These are phyloP conservation scores for Arachis stenosperma DNA, from an alignment of 306 rosid species.

Conservation along the genomic window DNA sequence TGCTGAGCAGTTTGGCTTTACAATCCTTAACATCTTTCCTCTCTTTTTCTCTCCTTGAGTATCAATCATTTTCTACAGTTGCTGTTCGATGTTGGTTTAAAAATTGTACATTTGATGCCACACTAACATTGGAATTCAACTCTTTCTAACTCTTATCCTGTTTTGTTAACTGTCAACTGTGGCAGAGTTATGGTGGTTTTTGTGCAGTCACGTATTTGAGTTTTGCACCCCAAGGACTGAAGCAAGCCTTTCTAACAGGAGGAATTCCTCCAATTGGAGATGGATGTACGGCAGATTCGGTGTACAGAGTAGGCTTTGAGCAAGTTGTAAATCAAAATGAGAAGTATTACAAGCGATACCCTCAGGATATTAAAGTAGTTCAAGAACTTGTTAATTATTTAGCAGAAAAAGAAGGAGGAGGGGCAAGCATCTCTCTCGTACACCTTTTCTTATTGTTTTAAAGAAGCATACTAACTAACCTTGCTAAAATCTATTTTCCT, in stretches of 20 bases:
- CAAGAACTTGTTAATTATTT: slow-evolving; percentile 80
- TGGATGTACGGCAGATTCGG: slow-evolving; percentile 79
- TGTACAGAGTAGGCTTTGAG: slow-evolving; percentile 75
- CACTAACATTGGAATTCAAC: slow-evolving; percentile 28
- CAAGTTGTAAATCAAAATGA: slow-evolving; percentile 70
- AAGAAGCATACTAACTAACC: slow-evolving; percentile 26
- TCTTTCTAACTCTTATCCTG: slow-evolving; percentile 34
- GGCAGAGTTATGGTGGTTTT: slow-evolving; percentile 93
- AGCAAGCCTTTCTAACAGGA: slow-evolving; percentile 85
- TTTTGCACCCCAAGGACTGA: slow-evolving; percentile 87
- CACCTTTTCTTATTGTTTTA: slow-evolving; percentile 40
- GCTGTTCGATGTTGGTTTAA: slow-evolving; percentile 15
- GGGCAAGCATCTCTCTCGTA: slow-evolving; percentile 53
- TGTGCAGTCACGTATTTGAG: slow-evolving; percentile 94
- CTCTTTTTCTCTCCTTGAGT: background rate
- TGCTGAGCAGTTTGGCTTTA: slow-evolving; percentile 14
- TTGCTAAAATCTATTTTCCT: slow-evolving; percentile 27
- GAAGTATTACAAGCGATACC: slow-evolving; percentile 94
- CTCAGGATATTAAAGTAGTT: slow-evolving; percentile 77
- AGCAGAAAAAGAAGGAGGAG: slow-evolving; percentile 75
- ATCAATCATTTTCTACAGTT: background rate
- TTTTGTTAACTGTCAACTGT: slow-evolving; percentile 13
- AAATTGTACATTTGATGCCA: slow-evolving; percentile 35
- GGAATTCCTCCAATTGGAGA: slow-evolving; percentile 89
- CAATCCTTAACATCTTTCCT: background rate